Base-by-base conservation (phyloP, 768 basidiomycete genomes). In the Sarcomyxa edulis region DNA sequence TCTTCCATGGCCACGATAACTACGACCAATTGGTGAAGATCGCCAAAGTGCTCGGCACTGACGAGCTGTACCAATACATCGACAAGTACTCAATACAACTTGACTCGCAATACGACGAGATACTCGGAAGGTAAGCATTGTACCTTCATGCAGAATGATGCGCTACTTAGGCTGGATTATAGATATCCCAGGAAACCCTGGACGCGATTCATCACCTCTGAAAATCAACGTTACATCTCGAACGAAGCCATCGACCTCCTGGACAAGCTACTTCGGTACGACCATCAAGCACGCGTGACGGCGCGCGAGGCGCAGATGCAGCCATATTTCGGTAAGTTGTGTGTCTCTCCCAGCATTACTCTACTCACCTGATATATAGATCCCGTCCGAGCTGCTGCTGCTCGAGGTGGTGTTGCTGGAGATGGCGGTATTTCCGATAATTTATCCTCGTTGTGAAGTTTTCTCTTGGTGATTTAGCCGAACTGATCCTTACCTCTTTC, bases 1-100 rank as follows among this genome's bases (percentile, higher is more conserved):
- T 97, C 69, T 98, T 98, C 78, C 95, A 98, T 54, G 95, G 95
- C 11, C 94, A 96, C 56, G 94, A 98, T 63, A 98, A 98, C 63
- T 95, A 95, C 54, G 95, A 98, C 64, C 95, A 97, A 57, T 69
- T 98, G 42, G 94, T 95, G 55, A 98, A 96, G 68, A 98, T 98
- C 48, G 84, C 92, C 39, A 98, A 97, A 68, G 93, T 98, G 35
- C 72, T 98, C 44, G 95, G 95, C 31, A 98, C 95, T 4, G 95
- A 97, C 48, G 95, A 95, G 52, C 64, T 98, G 24, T 95, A 89
- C 57, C 69, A 79, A 29, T 98, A 97, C 60, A 78, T 91, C 45
- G 89, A 93, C 61, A 91, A 90, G 66, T 98, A 98, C 66, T 85
- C 86, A 55, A 96, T 98, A 43, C 86, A 89, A 31, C 78, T 98